These are phyloP conservation scores for Pichia sporocuriosa DNA, from an alignment of 805 yeast genomes.

Conservation along the genomic window DNA sequence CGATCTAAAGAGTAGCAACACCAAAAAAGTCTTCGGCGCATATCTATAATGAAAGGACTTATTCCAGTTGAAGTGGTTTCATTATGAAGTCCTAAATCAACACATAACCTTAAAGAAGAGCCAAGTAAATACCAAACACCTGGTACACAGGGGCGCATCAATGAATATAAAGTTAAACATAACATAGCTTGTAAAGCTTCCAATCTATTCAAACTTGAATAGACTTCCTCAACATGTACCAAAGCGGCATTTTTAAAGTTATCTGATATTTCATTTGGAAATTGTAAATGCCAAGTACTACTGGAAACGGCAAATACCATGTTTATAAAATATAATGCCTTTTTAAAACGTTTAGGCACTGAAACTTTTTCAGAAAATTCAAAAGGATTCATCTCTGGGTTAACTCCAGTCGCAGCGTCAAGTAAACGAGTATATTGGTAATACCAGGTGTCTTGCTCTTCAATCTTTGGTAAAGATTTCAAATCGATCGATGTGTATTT, in stretches of 20 bases:
- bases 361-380: conserved; percentile 32
- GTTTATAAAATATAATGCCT: conserved; percentile 63
- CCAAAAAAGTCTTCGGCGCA: conserved; percentile 79
- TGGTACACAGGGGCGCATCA: conserved; percentile 85
- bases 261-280: conserved; percentile 59
- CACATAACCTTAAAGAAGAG: conserved; percentile 68
- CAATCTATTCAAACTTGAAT: conserved; percentile 51
- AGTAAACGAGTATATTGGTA: conserved; percentile 34
- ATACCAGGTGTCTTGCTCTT: conserved; percentile 41
- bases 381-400: conserved; percentile 26
- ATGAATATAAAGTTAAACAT: conserved; percentile 60
- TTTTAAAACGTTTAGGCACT: conserved; percentile 43
- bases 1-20: conserved; percentile 81
- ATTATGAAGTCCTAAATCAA: conserved; percentile 78
- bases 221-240: conserved; percentile 49
- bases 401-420: conserved; percentile 21
- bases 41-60: conserved; percentile 56
- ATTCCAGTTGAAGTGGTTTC: conserved; percentile 38
- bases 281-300: conserved; percentile 62
- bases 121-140: conserved; percentile 93
- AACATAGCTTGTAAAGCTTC: conserved; percentile 71
- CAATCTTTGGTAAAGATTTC: conserved; percentile 21
- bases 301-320: conserved; percentile 77
- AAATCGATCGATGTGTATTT: conserved; percentile 43
- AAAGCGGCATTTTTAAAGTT: conserved; percentile 65